Evolutionary conservation across 1,284 basidiomycete genomes (phyloP).

Genomic region (Ganoderma resinaceum): DNA sequence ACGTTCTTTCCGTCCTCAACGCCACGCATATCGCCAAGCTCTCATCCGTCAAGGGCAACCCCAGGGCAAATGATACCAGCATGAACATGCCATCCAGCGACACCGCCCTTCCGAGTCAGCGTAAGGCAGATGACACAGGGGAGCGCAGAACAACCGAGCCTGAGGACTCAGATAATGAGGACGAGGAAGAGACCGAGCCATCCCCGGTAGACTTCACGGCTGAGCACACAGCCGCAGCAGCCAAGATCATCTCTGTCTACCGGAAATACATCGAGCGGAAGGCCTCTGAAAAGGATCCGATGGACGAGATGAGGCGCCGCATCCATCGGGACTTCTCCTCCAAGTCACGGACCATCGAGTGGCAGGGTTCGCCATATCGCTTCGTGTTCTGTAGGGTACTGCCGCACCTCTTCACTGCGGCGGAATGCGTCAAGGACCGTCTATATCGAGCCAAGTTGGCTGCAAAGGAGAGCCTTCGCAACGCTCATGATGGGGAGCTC

Average conservation of each 20-base stretch:
- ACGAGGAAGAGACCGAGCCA: slow-evolving; percentile 5
- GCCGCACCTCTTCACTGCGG: slow-evolving; percentile 53
- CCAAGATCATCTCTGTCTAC: slow-evolving; percentile 42
- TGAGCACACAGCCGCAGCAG: slow-evolving; percentile 40
- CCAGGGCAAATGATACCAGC: neutral
- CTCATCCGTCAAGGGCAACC: slow-evolving; percentile 31
- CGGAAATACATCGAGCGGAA: slow-evolving; percentile 34
- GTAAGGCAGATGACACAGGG: neutral
- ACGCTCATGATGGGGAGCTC: slow-evolving; percentile 39
- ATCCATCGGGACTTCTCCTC: slow-evolving; percentile 38
- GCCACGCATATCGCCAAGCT: slow-evolving; percentile 44
- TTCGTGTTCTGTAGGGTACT: slow-evolving; percentile 56
- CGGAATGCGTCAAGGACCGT: slow-evolving; percentile 44
- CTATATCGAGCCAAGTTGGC: slow-evolving; percentile 41
- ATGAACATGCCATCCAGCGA: neutral
- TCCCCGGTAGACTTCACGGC: slow-evolving; percentile 34
- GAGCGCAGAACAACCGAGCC: neutral
- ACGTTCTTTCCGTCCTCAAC: slow-evolving; percentile 14
- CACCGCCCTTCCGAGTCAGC: neutral
- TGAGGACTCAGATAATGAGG: neutral
- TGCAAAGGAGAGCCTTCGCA: slow-evolving; percentile 43
- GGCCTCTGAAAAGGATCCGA: slow-evolving; percentile 7
- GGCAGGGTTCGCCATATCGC: slow-evolving; percentile 46
- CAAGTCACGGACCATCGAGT: slow-evolving; percentile 39
- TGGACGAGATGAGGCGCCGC: slow-evolving; percentile 16